These are phyloP conservation scores for Bolboschoenus planiculmis DNA, from an alignment of 176 grass and related monocot species.

Conservation along the genomic window DNA sequence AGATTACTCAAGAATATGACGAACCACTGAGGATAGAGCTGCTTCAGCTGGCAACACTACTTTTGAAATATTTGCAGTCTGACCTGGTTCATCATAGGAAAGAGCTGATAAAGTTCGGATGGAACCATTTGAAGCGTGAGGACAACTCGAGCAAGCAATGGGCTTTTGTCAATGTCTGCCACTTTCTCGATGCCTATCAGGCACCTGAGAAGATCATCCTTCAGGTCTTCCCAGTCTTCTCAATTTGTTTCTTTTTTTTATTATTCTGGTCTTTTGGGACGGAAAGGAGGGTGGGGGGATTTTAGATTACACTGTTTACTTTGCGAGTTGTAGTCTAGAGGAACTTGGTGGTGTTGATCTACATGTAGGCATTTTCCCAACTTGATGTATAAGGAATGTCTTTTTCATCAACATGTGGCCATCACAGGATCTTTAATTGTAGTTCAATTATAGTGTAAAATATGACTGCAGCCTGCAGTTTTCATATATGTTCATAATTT, in stretches of 20 bases:
- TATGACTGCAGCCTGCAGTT: not conserved
- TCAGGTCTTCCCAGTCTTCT: conserved; percentile 42
- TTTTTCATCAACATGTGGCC: not conserved
- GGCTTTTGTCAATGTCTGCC: conserved; percentile 99
- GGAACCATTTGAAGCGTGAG: conserved; percentile 99
- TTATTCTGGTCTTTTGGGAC: not conserved
- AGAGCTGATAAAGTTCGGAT: conserved; percentile 98
- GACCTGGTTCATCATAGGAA: conserved; percentile 96
- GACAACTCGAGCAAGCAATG: conserved; percentile 99
- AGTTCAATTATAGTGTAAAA: not conserved
- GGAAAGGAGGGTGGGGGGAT: not conserved
- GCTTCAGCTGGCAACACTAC: conserved; percentile 90
- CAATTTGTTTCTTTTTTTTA: not conserved
- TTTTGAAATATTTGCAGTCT: conserved; percentile 92
- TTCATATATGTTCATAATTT: conserved; percentile 10
- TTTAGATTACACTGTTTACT: not conserved
- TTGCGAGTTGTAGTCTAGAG: not conserved
- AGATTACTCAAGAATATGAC: conserved; percentile 94
- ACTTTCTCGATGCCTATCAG: conserved; percentile 97
- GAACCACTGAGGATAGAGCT: conserved; percentile 98
- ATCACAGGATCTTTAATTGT: not conserved
- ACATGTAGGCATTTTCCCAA: not conserved
- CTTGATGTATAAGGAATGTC: not conserved
- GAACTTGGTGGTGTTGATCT: not conserved
- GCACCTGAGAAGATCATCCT: conserved; percentile 98